Conservation (phyloP, 202 grass and related monocot species). For the Musa balbisiana region DNA sequence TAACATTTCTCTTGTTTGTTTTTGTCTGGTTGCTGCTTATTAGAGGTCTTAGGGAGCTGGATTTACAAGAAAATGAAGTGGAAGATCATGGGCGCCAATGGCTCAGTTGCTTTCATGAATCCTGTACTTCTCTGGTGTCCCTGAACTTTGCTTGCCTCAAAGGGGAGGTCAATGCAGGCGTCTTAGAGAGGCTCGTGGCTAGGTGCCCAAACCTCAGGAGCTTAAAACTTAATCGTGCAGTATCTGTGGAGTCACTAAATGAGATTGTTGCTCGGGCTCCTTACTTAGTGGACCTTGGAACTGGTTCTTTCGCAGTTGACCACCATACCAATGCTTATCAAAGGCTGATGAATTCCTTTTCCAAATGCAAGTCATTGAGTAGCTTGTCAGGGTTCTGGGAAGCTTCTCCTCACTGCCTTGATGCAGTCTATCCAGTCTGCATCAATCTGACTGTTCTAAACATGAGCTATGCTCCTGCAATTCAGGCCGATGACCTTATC, state of each 20-base stretch:
- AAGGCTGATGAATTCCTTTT: slow-evolving; percentile 39
- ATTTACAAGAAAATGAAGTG: slow-evolving; percentile 99
- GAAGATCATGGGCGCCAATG: slow-evolving; percentile 80
- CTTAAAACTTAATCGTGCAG: slow-evolving; percentile 68
- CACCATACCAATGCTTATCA: slow-evolving; percentile 48
- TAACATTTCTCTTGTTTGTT: neutral
- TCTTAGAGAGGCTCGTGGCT: slow-evolving; percentile 68
- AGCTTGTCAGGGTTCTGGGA: slow-evolving; percentile 97
- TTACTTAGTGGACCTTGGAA: slow-evolving; percentile 78
- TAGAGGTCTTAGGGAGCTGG: slow-evolving; percentile 70
- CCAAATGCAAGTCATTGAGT: slow-evolving; percentile 77
- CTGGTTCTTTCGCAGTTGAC: slow-evolving; percentile 59
- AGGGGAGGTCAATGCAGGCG: slow-evolving; percentile 70
- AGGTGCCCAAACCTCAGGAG: slow-evolving; percentile 73
- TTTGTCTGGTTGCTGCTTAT: slow-evolving; percentile 3
- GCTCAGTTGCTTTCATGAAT: slow-evolving; percentile 84
- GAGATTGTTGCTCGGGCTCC: slow-evolving; percentile 59
- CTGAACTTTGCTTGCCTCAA: slow-evolving; percentile 93
- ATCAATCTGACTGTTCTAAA: slow-evolving; percentile 71
- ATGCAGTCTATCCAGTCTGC: slow-evolving; percentile 57
- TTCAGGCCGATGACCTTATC: slow-evolving; percentile 62
- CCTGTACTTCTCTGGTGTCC: slow-evolving; percentile 67
- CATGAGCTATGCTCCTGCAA: slow-evolving; percentile 81
- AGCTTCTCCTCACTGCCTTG: slow-evolving; percentile 47
- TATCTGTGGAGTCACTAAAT: slow-evolving; percentile 58